Evolutionary conservation across 2,329 filamentous ascomycete species (phyloP).

Genomic region (Clonostachys sp.): DNA sequence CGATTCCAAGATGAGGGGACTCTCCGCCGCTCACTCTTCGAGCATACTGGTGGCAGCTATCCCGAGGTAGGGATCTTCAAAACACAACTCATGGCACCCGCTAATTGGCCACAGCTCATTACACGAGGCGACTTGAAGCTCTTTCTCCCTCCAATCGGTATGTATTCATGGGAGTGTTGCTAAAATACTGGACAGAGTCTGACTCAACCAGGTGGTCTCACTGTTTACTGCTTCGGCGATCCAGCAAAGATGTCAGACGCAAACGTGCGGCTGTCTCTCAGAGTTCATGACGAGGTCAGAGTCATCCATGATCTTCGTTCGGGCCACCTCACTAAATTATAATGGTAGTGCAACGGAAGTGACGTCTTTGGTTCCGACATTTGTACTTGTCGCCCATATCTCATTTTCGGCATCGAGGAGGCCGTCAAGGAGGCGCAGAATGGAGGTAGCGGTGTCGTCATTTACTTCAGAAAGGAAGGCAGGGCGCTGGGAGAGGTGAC

Average conservation of each 20-base stretch:
- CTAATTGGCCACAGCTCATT: constrained; percentile 56
- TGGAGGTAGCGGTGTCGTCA: constrained; percentile 89
- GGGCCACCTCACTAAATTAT: constrained; percentile 1
- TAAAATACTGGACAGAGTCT: too few species aligned
- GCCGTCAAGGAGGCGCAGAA: constrained; percentile 96
- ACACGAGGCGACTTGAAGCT: constrained; percentile 92
- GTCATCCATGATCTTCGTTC: not conserved
- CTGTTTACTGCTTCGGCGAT: constrained; percentile 96
- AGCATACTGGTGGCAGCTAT: constrained; percentile 93
- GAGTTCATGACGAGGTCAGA: constrained; percentile 66
- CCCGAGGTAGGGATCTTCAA: constrained; percentile 61
- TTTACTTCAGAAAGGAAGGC: constrained; percentile 98
- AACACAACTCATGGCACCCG: not conserved
- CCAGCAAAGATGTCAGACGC: constrained; percentile 91
- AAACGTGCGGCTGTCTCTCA: constrained; percentile 72
- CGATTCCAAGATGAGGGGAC: constrained; percentile 67
- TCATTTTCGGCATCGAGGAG: constrained; percentile 96
- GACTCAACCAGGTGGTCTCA: constrained; percentile 61
- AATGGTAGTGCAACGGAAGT: constrained; percentile 75
- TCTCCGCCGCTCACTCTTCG: constrained; percentile 82
- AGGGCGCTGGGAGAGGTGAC: constrained; percentile 92
- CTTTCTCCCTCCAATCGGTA: constrained; percentile 89
- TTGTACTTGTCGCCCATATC: constrained; percentile 91
- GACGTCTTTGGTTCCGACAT: constrained; percentile 98
- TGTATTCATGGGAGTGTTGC: constrained; percentile 4